Percentiles rank a stretch among this genome's conserved stretches.
These are phyloP conservation scores for Neonectria faginata DNA, from an alignment of 2,329 filamentous ascomycete genomes.

Conservation along the genomic window DNA sequence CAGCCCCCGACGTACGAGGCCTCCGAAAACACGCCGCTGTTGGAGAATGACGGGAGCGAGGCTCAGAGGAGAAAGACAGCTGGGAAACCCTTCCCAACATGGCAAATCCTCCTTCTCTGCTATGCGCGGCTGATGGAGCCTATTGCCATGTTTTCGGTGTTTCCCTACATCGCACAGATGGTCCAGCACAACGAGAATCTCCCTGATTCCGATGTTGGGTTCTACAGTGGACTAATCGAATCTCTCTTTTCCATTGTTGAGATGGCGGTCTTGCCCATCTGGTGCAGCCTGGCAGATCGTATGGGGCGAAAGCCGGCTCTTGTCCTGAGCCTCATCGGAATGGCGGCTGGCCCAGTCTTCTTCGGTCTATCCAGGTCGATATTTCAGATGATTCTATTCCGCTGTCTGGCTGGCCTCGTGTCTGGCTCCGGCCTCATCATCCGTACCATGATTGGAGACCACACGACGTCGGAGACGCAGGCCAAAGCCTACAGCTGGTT, in stretches of 20 bases:
- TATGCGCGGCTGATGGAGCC: conserved; percentile 79
- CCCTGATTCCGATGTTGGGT: conserved; percentile 74
- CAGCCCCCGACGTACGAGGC: not conserved
- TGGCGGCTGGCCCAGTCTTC: conserved; percentile 68
- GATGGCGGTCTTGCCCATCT: conserved; percentile 81
- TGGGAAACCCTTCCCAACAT: conserved; percentile 51
- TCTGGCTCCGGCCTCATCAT: conserved; percentile 80
- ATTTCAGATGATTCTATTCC: conserved; percentile 78
- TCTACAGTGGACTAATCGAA: conserved; percentile 82
- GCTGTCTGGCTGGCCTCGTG: conserved; percentile 79
- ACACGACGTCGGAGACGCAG: conserved; percentile 76
- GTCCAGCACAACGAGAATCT: conserved; percentile 73
- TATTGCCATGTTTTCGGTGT: conserved; percentile 83
- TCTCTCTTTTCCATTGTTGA: conserved; percentile 79
- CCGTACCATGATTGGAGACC: conserved; percentile 81
- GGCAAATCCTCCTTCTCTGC: conserved; percentile 78
- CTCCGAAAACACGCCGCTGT: not conserved
- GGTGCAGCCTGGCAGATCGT: conserved; percentile 73
- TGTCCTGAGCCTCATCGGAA: conserved; percentile 73
- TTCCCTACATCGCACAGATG: conserved; percentile 85
- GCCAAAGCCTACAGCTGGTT: conserved; percentile 81
- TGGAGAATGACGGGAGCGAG: not conserved
- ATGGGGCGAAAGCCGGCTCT: conserved; percentile 80
- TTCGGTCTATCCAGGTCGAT: conserved; percentile 77
- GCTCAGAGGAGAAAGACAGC: not conserved